Conservation (phyloP, 2,329 filamentous ascomycete species). For the Alternaria solani region DNA sequence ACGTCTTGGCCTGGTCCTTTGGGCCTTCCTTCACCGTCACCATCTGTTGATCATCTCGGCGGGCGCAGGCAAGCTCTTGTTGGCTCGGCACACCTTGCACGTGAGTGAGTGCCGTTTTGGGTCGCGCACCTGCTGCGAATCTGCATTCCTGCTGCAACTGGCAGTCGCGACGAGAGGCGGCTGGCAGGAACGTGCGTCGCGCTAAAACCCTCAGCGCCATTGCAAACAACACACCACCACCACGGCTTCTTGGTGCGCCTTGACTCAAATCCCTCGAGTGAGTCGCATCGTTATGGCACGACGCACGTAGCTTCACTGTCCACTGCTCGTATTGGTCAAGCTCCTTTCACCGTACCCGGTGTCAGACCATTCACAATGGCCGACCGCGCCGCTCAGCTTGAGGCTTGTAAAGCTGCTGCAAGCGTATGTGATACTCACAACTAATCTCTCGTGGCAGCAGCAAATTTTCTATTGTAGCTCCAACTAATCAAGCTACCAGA, state of each 20-base stretch:
- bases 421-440: slow-evolving; percentile 43
- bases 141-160: background rate
- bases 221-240: slow-evolving; percentile 21
- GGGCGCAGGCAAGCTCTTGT: background rate
- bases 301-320: slow-evolving; percentile 8
- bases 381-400: slow-evolving; percentile 33
- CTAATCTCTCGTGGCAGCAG: slow-evolving; percentile 3
- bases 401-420: slow-evolving; percentile 43
- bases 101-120: background rate
- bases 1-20: slow-evolving; percentile 10
- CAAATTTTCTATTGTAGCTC: background rate
- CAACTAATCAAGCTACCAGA: slow-evolving; percentile 33
- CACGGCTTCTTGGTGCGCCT: slow-evolving; percentile 1
- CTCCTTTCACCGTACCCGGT: background rate
- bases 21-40: slow-evolving; percentile 4
- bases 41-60: background rate
- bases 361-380: slow-evolving; percentile 33
- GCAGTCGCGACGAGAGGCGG: slow-evolving; percentile 14
- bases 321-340: background rate
- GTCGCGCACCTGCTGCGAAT: background rate
- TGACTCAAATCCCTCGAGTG: background rate
- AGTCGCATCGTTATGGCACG: slow-evolving; percentile 11
- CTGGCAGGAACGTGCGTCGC: slow-evolving; percentile 29
- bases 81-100: background rate
- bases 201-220: slow-evolving; percentile 27